A percentile compares a stretch with the other conserved stretches of the same genome.
These are phyloP conservation scores for Neonothopanus nambi DNA, from an alignment of 1,284 basidiomycete genomes.

Conservation along the genomic window DNA sequence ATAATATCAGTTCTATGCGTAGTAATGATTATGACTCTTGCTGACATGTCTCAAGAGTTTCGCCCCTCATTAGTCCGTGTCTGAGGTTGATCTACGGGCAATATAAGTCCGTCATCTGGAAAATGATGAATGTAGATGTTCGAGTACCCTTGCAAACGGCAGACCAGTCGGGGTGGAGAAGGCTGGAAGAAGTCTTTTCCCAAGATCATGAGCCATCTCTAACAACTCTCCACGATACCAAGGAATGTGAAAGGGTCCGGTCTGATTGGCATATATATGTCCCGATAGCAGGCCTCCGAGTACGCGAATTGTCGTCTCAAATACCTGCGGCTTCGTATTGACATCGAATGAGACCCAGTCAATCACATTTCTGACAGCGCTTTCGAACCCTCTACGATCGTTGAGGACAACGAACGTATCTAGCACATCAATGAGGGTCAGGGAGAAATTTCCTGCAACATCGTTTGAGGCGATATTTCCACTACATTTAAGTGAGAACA, in stretches of 20 bases:
- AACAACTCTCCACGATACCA: conserved; percentile 80
- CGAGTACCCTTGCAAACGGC: conserved; percentile 79
- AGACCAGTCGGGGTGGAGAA: conserved; percentile 88
- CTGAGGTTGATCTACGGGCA: conserved; percentile 68
- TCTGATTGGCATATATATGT: conserved; percentile 75
- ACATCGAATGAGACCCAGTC: conserved; percentile 83
- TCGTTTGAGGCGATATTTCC: conserved; percentile 77
- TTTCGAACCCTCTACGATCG: conserved; percentile 73
- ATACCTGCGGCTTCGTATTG: conserved; percentile 89
- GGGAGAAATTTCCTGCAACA: conserved; percentile 83
- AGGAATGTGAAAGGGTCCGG: conserved; percentile 68
- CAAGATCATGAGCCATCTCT: conserved; percentile 81
- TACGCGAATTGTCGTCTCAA: conserved; percentile 88
- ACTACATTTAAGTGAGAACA: conserved; percentile 36
- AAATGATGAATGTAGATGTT: conserved; percentile 12
- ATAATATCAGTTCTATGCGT: conserved; percentile 2
- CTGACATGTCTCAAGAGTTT: conserved; percentile 79
- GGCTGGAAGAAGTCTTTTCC: conserved; percentile 81
- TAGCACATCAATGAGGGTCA: conserved; percentile 81
- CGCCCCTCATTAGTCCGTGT: conserved; percentile 65
- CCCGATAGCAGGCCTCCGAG: conserved; percentile 87
- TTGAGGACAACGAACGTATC: conserved; percentile 81
- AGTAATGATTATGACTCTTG: conserved; percentile 18
- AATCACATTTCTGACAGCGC: conserved; percentile 74
- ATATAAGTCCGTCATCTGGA: conserved; percentile 8